Evolutionary conservation across 1,139 yeast genomes (phyloP), one percentile per base, ranked within the genome.

Genomic region (Tardiomyces digboiensis): DNA sequence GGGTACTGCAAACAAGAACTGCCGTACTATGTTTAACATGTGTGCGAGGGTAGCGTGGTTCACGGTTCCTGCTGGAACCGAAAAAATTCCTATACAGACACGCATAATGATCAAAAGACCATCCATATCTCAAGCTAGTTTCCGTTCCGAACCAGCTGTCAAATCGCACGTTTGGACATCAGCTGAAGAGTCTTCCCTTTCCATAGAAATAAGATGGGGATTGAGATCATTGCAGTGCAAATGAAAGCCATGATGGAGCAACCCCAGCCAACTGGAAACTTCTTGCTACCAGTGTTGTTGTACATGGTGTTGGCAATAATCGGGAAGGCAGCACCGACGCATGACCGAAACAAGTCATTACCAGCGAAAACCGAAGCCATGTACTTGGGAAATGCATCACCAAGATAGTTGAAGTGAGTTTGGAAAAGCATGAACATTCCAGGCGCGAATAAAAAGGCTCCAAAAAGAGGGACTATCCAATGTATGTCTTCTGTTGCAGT

Each of bases 311-410:
- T 59, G 3, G 80, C 83, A 55, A 80, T 78, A 40, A 80, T 61
- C 39, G 86, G 85, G 67, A 80, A 80, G 2, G 74, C 75, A 29
- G 78, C 78, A 0, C 80, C 85, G 56, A 76, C 66, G 2, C 65
- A 63, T 1, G 80, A 70, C 52, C 83, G 67, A 51, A 70, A 68
- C 44, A 76, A 62, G 13, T 70, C 76, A 53, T 76, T 76, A 21
- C 77, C 72, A 1, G 82, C 81, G 57, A 74, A 76, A 3, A 75
- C 80, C 5, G 82, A 76, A 0, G 82, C 83, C 55, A 74, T 58
- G 53, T 68, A 71, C 43, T 94, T 85, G 21, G 94, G 94, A 63
- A 79, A 86, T 3, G 85, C 64, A 71, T 79, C 71, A 36, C 86
- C 74, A 60, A 85, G 79, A 61, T 85, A 86, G 46, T 80, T 72